Evolutionary conservation across 1,284 basidiomycete genomes (phyloP).

Genomic region (Uromyces viciae-fabae): DNA sequence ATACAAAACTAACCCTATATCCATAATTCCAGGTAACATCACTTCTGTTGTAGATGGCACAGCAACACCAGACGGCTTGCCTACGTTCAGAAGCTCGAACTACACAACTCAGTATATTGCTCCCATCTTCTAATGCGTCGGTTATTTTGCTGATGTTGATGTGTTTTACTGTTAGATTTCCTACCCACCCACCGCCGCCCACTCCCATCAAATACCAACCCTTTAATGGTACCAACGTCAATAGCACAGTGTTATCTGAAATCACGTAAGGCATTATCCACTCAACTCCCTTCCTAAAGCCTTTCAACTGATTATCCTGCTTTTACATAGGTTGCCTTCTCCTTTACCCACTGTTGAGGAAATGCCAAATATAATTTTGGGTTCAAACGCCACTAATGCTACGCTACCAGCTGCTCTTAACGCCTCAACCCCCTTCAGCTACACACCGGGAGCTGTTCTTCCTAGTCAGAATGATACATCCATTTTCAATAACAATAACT

Average conservation of each 20-base stretch:
- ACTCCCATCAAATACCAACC: slow-evolving; percentile 24
- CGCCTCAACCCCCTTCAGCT: slow-evolving; percentile 19
- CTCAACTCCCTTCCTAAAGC: background rate
- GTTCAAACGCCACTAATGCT: background rate
- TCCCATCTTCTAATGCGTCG: background rate
- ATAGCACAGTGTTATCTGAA: slow-evolving; percentile 15
- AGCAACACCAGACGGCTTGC: slow-evolving; percentile 10
- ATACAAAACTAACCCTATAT: background rate
- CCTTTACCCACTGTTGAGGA: slow-evolving; percentile 10
- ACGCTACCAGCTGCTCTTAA: slow-evolving; percentile 25
- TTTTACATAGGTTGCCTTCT: slow-evolving; percentile 16
- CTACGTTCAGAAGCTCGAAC: slow-evolving; percentile 15
- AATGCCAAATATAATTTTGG: slow-evolving; percentile 28
- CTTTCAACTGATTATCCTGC: background rate
- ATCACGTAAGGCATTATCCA: slow-evolving; percentile 24
- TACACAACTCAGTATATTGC: slow-evolving; percentile 32
- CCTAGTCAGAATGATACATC: slow-evolving; percentile 25
- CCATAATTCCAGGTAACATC: slow-evolving; percentile 47
- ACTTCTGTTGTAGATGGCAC: slow-evolving; percentile 51
- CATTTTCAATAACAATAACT: background rate
- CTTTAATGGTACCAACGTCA: slow-evolving; percentile 24
- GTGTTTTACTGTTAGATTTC: background rate
- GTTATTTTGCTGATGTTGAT: no score
- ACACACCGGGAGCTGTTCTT: slow-evolving; percentile 25
- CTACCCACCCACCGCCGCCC: slow-evolving; percentile 7